Conservation (phyloP, 805 yeast genomes). For the Lipomyces chichibuensis region DNA sequence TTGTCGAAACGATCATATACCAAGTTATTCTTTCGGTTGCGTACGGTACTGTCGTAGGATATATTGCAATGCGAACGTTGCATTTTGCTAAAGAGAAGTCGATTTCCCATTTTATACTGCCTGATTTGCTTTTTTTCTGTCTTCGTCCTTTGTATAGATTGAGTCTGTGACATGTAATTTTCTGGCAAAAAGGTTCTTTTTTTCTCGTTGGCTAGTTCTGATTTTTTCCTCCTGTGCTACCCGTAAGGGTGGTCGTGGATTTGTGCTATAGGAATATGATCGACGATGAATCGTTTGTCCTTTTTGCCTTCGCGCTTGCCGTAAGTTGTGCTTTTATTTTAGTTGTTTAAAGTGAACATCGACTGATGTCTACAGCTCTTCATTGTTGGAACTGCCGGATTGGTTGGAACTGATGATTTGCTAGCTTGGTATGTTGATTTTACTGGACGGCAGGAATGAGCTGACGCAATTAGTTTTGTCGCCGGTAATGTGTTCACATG, state of each 20-base stretch:
- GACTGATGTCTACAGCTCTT: conserved; percentile 40
- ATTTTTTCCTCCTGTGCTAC: neutral
- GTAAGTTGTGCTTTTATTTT: conserved; percentile 6
- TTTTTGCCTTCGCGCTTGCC: conserved; percentile 57
- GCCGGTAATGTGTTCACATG: conserved; percentile 76
- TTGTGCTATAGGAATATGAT: conserved; percentile 47
- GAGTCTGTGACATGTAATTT: neutral
- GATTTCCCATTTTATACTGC: neutral
- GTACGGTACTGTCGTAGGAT: conserved; percentile 60
- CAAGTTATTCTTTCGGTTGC: conserved; percentile 60
- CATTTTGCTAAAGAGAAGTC: conserved; percentile 53
- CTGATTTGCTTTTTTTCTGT: neutral
- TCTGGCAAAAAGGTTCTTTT: neutral
- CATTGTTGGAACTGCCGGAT: conserved; percentile 65
- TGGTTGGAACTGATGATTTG: conserved; percentile 71
- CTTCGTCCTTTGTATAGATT: neutral
- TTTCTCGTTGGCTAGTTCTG: neutral
- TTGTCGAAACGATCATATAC: conserved; percentile 61
- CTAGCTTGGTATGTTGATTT: conserved; percentile 52
- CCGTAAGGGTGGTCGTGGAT: neutral
- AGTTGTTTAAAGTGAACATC: neutral
- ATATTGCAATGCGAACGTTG: conserved; percentile 53
- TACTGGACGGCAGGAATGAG: neutral
- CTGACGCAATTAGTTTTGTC: conserved; percentile 49
- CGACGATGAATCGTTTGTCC: conserved; percentile 64